Conservation (phyloP, 2,329 filamentous ascomycete species). For the Bipolaris zeicola region DNA sequence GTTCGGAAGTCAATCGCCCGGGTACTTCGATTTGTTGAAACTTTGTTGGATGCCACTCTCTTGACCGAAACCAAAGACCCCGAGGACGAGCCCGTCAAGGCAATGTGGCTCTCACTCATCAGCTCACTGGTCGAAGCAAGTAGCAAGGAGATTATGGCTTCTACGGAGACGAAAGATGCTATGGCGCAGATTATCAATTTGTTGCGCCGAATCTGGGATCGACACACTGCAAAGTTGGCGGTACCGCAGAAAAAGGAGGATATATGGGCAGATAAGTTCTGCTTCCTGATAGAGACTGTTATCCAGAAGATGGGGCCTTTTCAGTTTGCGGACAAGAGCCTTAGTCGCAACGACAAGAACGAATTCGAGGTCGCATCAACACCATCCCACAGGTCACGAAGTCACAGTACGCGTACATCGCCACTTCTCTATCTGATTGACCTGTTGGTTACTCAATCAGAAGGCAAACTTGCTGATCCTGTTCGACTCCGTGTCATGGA, state of each 20-base stretch:
- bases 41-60: slow-evolving; percentile 57
- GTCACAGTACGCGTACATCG: slow-evolving; percentile 58
- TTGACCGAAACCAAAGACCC: slow-evolving; percentile 49
- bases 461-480: slow-evolving; percentile 48
- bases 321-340: slow-evolving; percentile 58
- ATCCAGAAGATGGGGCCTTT: slow-evolving; percentile 57
- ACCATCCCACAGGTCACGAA: slow-evolving; percentile 64
- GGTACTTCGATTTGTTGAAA: slow-evolving; percentile 67
- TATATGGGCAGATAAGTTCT: slow-evolving; percentile 57
- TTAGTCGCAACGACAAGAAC: slow-evolving; percentile 60
- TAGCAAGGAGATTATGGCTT: slow-evolving; percentile 87
- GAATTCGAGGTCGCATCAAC: slow-evolving; percentile 68
- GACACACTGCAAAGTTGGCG: slow-evolving; percentile 51
- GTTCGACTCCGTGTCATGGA: slow-evolving; percentile 48
- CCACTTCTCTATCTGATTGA: slow-evolving; percentile 71
- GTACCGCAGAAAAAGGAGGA: slow-evolving; percentile 42
- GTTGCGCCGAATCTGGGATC: slow-evolving; percentile 71
- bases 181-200: slow-evolving; percentile 73
- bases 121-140: slow-evolving; percentile 69
- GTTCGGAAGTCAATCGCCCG: slow-evolving; percentile 71
- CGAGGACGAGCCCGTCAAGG: slow-evolving; percentile 57
- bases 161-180: slow-evolving; percentile 79
- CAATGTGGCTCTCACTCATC: slow-evolving; percentile 67
- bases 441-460: slow-evolving; percentile 58
- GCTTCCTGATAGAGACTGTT: slow-evolving; percentile 58